Conservation (phyloP, 192 early-diverging fungal species). For the Coemansia sp. region DNA sequence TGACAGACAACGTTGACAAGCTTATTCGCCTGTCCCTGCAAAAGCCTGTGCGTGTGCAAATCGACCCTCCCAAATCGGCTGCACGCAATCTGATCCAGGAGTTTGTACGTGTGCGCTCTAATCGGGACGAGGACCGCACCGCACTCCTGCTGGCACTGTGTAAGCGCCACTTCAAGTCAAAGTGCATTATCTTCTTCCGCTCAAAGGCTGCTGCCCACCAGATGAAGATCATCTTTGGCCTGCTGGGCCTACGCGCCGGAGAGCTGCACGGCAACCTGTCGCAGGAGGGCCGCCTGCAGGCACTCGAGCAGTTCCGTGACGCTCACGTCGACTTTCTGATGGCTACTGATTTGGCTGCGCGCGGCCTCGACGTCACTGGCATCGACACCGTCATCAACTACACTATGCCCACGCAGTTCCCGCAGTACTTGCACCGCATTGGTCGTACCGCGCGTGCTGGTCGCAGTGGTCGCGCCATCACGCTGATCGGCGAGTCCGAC, state of each 20-base stretch:
- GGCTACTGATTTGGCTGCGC: slow-evolving; percentile 93
- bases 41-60: slow-evolving; percentile 83
- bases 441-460: slow-evolving; percentile 96
- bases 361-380: slow-evolving; percentile 96
- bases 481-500: slow-evolving; percentile 89
- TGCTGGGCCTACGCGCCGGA: slow-evolving; percentile 80
- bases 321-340: slow-evolving; percentile 82
- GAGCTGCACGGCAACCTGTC: slow-evolving; percentile 95
- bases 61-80: slow-evolving; percentile 79
- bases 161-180: slow-evolving; percentile 69
- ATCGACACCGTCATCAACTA: slow-evolving; percentile 98
- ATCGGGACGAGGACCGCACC: slow-evolving; percentile 80
- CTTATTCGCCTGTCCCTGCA: slow-evolving; percentile 90
- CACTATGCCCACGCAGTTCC: slow-evolving; percentile 92
- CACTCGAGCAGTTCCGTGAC: slow-evolving; percentile 89
- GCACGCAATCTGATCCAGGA: slow-evolving; percentile 82
- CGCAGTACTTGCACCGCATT: slow-evolving; percentile 92
- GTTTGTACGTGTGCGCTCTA: slow-evolving; percentile 88
- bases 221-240: slow-evolving; percentile 96
- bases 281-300: slow-evolving; percentile 85
- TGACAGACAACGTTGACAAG: slow-evolving; percentile 98
- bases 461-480: slow-evolving; percentile 80
- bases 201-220: slow-evolving; percentile 94
- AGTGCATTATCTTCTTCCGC: slow-evolving; percentile 91
- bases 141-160: slow-evolving; percentile 86